These are phyloP conservation scores for Penicillium taxi DNA, from an alignment of 495 filamentous ascomycete species.

Conservation along the genomic window DNA sequence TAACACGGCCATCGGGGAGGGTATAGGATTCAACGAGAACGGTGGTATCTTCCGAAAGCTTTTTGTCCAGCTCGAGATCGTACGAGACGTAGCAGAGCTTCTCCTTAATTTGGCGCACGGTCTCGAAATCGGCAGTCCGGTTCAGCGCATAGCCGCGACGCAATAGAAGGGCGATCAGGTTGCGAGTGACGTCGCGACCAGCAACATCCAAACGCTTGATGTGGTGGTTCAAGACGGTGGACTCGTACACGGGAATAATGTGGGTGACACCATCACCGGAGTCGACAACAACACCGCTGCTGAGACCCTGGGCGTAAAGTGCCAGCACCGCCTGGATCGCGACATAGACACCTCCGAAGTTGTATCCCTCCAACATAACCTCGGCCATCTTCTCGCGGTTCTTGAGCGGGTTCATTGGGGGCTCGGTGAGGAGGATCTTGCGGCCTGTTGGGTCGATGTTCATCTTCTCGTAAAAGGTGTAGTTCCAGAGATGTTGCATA, in stretches of 20 bases:
- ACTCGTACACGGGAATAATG: conserved; percentile 97
- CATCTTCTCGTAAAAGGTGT: conserved; percentile 96
- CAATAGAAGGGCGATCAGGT: conserved; percentile 90
- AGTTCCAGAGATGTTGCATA: conserved; percentile 99
- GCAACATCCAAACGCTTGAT: conserved; percentile 90
- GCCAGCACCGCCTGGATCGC: conserved; percentile 97
- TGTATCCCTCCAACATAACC: conserved; percentile 97
- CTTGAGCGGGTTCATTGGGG: conserved; percentile 92
- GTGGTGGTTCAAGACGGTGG: conserved; percentile 93
- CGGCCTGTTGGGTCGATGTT: conserved; percentile 80
- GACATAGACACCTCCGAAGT: conserved; percentile 95
- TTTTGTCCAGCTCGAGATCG: conserved; percentile 92
- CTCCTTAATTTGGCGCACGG: conserved; percentile 98
- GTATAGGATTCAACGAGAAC: conserved; percentile 97
- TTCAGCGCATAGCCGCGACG: conserved; percentile 95
- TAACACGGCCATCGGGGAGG: conserved; percentile 89
- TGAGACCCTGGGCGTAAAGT: conserved; percentile 94
- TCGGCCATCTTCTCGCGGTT: conserved; percentile 97
- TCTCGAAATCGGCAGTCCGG: conserved; percentile 98
- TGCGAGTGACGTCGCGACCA: conserved; percentile 92
- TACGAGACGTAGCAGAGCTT: conserved; percentile 99
- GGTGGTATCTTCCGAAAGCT: conserved; percentile 93
- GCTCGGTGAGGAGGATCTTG: conserved; percentile 98
- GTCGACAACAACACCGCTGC: conserved; percentile 93
- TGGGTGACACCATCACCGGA: conserved; percentile 98